phyloP scores from a whole-genome alignment of 2,329 filamentous ascomycete genomes.

The Ophiostoma australiae region DNA sequence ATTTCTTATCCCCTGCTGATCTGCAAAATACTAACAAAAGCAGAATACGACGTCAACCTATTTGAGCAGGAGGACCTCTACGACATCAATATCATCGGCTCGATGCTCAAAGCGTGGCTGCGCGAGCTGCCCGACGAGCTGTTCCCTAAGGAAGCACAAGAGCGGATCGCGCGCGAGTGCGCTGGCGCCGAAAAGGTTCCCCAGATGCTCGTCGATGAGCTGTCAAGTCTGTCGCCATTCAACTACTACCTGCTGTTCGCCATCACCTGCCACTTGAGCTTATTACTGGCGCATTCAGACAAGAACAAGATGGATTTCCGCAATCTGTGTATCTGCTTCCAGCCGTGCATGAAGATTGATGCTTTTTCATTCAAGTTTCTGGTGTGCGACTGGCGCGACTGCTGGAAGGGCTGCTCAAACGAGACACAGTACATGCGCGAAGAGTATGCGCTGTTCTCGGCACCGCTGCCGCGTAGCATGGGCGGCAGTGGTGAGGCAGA shows the following conservation, averaged over 20 bases:
- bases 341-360: constrained; percentile 95
- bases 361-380: constrained; percentile 92
- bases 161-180: constrained; percentile 74
- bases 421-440: constrained; percentile 74
- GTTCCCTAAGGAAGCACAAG: constrained; percentile 78
- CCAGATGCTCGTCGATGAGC: constrained; percentile 76
- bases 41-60: constrained; percentile 82
- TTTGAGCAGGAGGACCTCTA: constrained; percentile 84
- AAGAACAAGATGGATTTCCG: constrained; percentile 99
- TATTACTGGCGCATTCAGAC: constrained; percentile 83
- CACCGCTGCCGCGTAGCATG: constrained; percentile 52
- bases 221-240: constrained; percentile 90
- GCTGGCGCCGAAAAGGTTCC: constrained; percentile 74
- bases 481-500: constrained; percentile 25
- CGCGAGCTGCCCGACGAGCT: constrained; percentile 92
- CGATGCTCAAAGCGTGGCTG: constrained; percentile 94
- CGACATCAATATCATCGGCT: constrained; percentile 94
- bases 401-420: constrained; percentile 93
- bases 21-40: constrained; percentile 27
- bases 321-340: constrained; percentile 94
- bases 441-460: constrained; percentile 58
- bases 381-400: constrained; percentile 91
- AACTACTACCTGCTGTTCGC: constrained; percentile 98
- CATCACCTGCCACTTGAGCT: constrained; percentile 90
- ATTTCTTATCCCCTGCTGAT: background rate